Base-by-base conservation (phyloP, 805 yeast genomes). In the Komagataella mondaviorum region DNA sequence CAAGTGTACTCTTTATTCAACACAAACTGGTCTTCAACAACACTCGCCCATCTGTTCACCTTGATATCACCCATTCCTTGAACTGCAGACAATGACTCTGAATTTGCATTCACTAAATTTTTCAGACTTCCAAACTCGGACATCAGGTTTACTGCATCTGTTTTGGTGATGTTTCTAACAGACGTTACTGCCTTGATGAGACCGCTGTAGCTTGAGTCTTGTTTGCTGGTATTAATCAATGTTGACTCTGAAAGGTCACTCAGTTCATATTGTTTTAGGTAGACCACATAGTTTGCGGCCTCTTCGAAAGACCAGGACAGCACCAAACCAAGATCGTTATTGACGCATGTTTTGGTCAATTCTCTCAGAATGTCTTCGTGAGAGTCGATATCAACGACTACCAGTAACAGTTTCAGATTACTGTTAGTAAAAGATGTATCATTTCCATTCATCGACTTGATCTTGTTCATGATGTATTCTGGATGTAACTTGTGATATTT, bases 401-500 rank as follows among this genome's bases (percentile, higher is more conserved):
- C 76, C 47, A 85, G 62, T 23, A 85, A 57, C 1, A 84, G 71
- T n/a, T 83, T 72, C 48, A 76, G 65, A 6, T 72, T 69, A 39
- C 69, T 66, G 57, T 69, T 74, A 6, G 69, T 64, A 54, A 55
- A 50, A 30, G 52, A 23, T 8, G 55, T 44, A 17, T 53, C 51
- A 6, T 43, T 36, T 14, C 47, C 49, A n/a, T 56, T 53, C 10
- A 50, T 53, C 51, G 60, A 56, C 3, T 60, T 53, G 63, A 83
- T 71, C 53, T 84, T 70, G 54, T 77, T 77, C 65, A 77, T 75
- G 3, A 86, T 73, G 57, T 86, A 85, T 57, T 85, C 91, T 0
- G 90, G 88, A 56, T 82, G 84, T 45, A 86, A 66, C 62, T 84
- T 85, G 60, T 84, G 88, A 61, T 85, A 86, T 50, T 83, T 81